Percentiles rank a stretch among this genome's conserved stretches.
Evolutionary conservation across 768 basidiomycete species (phyloP).

Genomic region (Chalciporus piperatus): DNA sequence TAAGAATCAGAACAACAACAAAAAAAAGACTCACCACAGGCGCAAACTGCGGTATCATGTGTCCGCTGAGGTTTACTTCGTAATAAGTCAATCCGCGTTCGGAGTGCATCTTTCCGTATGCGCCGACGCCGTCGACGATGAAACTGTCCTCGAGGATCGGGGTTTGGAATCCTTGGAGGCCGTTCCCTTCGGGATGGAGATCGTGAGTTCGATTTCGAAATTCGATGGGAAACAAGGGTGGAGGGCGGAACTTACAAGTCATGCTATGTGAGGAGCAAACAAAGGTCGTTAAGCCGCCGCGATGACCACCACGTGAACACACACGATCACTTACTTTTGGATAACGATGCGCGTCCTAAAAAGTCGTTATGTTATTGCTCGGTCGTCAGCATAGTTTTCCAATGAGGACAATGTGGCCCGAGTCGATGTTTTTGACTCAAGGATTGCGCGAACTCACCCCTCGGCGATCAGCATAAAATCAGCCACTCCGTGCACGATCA

Average conservation of each 20-base stretch:
- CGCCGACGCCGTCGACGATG: constrained; percentile 67
- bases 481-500: constrained; percentile 70
- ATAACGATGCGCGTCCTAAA: constrained; percentile 57
- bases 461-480: constrained; percentile 75
- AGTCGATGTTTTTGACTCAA: too few species aligned
- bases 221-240: background rate
- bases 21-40: constrained; percentile 44
- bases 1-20: too few species aligned
- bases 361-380: too few species aligned
- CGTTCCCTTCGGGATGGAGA: constrained; percentile 42
- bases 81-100: constrained; percentile 68
- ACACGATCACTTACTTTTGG: constrained; percentile 68
- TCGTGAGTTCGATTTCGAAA: background rate
- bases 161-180: constrained; percentile 69
- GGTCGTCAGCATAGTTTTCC: too few species aligned
- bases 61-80: constrained; percentile 67
- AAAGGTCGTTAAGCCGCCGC: background rate
- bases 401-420: too few species aligned
- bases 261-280: constrained; percentile 26
- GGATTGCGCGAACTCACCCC: constrained; percentile 45
- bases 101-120: constrained; percentile 59
- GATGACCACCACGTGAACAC: too few species aligned
- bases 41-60: constrained; percentile 73
- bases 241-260: constrained; percentile 33
- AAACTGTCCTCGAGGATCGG: constrained; percentile 66